A percentile compares a stretch with the other conserved stretches of the same genome.
Evolutionary conservation across 305 asterid species (phyloP).

Genomic region (Striga hermonthica): DNA sequence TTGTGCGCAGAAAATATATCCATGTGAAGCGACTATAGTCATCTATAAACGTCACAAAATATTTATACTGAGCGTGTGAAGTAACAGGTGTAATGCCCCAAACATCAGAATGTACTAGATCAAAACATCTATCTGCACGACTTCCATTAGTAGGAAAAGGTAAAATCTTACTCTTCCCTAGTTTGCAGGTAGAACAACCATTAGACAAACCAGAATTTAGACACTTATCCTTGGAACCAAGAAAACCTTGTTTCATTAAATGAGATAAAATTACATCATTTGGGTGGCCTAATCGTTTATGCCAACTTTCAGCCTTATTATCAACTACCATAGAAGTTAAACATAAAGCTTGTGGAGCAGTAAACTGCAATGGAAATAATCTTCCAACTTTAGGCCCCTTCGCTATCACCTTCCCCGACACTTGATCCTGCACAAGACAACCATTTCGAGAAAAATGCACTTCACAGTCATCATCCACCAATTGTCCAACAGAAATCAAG

Average conservation of each 20-base stretch:
- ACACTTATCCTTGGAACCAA: no score
- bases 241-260: not conserved
- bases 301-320: not conserved
- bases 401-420: not conserved
- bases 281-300: not conserved
- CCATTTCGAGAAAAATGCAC: not conserved
- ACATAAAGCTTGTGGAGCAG: not conserved
- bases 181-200: not conserved
- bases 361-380: not conserved
- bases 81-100: not conserved
- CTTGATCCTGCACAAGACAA: not conserved
- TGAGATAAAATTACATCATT: not conserved
- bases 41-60: not conserved
- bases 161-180: not conserved
- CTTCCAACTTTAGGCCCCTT: not conserved
- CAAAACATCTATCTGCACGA: not conserved
- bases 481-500: not conserved
- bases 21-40: not conserved
- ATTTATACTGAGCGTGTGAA: not conserved
- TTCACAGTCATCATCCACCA: slow-evolving; percentile 1
- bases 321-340: not conserved
- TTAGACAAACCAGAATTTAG: not conserved
- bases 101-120: not conserved
- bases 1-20: not conserved
- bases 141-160: not conserved